A percentile compares a stretch with the other conserved stretches of the same genome.
These are phyloP conservation scores for Spergularia bocconei DNA, from an alignment of 148 eudicot species.

Conservation along the genomic window DNA sequence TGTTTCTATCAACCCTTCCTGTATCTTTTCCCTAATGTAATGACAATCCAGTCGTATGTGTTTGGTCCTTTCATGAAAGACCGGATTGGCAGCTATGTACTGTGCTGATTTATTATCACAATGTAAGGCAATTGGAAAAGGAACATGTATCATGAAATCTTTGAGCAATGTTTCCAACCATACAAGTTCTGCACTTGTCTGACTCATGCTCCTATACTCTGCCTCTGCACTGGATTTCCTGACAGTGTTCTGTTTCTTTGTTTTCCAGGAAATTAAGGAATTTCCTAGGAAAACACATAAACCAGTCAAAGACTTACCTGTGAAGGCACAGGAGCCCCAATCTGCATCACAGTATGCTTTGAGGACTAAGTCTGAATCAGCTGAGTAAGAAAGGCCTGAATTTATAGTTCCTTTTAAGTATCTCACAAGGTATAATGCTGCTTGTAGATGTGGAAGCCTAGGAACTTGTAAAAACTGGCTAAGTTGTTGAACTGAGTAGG, in stretches of 20 bases:
- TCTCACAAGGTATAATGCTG: background rate
- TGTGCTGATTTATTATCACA: background rate
- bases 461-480: background rate
- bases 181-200: background rate
- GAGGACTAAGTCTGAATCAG: background rate
- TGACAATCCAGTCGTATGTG: no score
- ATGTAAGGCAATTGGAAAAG: background rate
- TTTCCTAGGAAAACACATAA: background rate
- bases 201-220: background rate
- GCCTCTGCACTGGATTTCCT: background rate
- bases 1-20: no score
- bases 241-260: background rate
- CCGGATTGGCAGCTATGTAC: background rate
- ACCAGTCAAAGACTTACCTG: background rate
- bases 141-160: background rate
- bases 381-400: background rate
- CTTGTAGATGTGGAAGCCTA: background rate
- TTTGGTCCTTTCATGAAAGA: background rate
- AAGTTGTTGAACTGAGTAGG: background rate
- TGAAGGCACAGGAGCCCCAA: background rate
- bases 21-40: no score
- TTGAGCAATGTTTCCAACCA: background rate
- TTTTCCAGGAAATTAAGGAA: background rate
- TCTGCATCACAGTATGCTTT: background rate
- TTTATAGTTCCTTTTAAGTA: background rate